Percentiles rank a stretch among this genome's conserved stretches.
phyloP scores from a whole-genome alignment of 345 rosid genomes.

The Eucalyptus caleyi region DNA sequence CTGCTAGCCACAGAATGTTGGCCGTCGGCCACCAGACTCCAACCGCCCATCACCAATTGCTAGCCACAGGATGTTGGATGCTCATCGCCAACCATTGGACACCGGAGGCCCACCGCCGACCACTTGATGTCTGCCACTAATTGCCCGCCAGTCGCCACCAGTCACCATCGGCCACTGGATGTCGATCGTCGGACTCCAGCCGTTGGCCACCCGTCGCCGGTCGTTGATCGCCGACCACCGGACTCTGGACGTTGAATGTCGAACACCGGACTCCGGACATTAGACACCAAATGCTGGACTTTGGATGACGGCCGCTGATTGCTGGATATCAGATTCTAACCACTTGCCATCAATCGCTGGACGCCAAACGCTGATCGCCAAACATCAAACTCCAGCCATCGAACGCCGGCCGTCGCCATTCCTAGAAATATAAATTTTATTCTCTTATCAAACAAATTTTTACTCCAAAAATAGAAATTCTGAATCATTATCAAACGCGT shows the following conservation, averaged over 20 bases:
- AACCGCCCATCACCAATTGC: fast-evolving
- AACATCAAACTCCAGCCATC: fast-evolving
- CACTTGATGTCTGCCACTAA: too few species aligned
- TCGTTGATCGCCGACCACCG: fast-evolving
- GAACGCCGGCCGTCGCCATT: fast-evolving
- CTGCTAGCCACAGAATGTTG: fast-evolving
- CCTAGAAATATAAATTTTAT: too few species aligned
- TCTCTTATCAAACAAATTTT: too few species aligned
- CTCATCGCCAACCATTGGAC: too few species aligned
- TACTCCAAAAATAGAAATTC: too few species aligned
- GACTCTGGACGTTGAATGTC: fast-evolving
- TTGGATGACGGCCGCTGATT: fast-evolving
- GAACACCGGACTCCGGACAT: fast-evolving
- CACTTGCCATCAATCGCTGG: fast-evolving
- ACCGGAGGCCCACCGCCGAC: fast-evolving
- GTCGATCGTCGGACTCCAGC: fast-evolving
- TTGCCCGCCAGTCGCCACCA: fast-evolving
- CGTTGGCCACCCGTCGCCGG: fast-evolving
- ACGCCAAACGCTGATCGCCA: fast-evolving
- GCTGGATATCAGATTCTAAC: fast-evolving
- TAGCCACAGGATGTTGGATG: fast-evolving
- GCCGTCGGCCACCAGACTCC: too few species aligned
- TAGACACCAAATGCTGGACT: fast-evolving
- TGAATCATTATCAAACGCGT: too few species aligned
- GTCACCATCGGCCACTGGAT: fast-evolving